These are phyloP conservation scores for Talaromyces liani DNA, from an alignment of 495 filamentous ascomycete genomes.

Conservation along the genomic window DNA sequence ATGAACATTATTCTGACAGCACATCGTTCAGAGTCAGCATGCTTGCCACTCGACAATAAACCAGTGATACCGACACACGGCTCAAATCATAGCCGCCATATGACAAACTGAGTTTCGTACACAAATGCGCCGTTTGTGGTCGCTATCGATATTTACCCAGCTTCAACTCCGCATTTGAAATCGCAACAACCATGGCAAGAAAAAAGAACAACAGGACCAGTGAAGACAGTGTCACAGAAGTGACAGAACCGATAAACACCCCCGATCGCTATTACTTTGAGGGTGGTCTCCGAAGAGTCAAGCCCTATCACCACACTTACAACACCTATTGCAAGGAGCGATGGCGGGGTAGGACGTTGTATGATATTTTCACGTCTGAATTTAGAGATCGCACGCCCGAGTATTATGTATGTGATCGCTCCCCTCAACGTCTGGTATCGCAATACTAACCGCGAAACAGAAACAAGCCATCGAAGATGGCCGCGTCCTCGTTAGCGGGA, in stretches of 20 bases:
- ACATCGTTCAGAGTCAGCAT: neutral
- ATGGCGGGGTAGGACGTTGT: slow-evolving; percentile 67
- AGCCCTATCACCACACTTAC: slow-evolving; percentile 90
- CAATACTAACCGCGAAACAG: slow-evolving; percentile 23
- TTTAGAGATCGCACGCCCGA: slow-evolving; percentile 79
- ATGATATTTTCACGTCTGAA: slow-evolving; percentile 77
- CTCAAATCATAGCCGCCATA: neutral
- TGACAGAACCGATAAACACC: slow-evolving; percentile 51
- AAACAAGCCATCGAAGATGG: slow-evolving; percentile 74
- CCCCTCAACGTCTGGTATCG: neutral
- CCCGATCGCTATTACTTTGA: slow-evolving; percentile 69
- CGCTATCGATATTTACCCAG: neutral
- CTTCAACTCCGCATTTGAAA: neutral
- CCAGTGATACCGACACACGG: neutral
- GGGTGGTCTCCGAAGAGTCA: slow-evolving; percentile 68
- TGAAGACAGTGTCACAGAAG: slow-evolving; percentile 14
- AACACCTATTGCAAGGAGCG: slow-evolving; percentile 88
- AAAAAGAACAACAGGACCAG: slow-evolving; percentile 12
- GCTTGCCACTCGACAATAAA: neutral
- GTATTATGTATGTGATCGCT: slow-evolving; percentile 61
- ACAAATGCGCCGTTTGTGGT: slow-evolving; percentile 9
- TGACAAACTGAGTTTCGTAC: neutral
- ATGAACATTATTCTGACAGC: neutral
- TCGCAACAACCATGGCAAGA: slow-evolving; percentile 11
- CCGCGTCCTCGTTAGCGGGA: slow-evolving; percentile 64